Base-by-base conservation (phyloP, 768 basidiomycete species). In the Lanmaoa pseudosensibilis region DNA sequence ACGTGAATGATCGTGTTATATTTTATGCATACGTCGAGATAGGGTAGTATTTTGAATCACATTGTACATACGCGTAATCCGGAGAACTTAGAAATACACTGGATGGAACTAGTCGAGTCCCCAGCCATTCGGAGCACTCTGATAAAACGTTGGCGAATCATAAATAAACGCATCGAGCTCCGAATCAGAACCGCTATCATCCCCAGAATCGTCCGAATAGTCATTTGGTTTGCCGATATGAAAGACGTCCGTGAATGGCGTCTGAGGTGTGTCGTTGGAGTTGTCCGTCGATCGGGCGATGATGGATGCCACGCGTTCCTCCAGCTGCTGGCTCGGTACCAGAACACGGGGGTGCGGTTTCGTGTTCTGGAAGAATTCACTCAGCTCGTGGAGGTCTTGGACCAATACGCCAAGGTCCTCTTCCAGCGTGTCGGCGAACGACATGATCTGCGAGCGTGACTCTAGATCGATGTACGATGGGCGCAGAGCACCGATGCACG, bases 171-270 rank as follows among this genome's bases (percentile, higher is more conserved):
- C 83, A 66, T 87, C 85, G 5, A 72, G 53, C 54, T 62, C 73
- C 3, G 73, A 69, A 75, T 59, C 73, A 33, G 66, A 65, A 43
- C 63, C 69, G 38, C 76, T 78, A 38, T 76, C 76, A 36, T 80
- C 75, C 23, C 77, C 83, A 33, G 80, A 83, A 46, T 77, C 74
- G 10, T 83, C 80, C 46, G 79, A 72, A 70, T 64, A 66, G 19
- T 65, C 61, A 21, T 57, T 50, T 18, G 57, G 51, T 51, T 68
- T 66, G 33, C 78, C 78, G 25, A 91, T 81, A 50, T 80, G 78
- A 77, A 92, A 92, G 33, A 87, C 84, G 65, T 90, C 89, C 11
- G 84, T 73, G 74, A 89, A 90, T 4, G 90, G 90, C n/a, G 90
- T 92, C 61, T 85, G 85, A 2, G 90, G 90, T 18, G 80, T 74